Base-by-base conservation (phyloP, 257 asterid species). In the Salvia hispanica region DNA sequence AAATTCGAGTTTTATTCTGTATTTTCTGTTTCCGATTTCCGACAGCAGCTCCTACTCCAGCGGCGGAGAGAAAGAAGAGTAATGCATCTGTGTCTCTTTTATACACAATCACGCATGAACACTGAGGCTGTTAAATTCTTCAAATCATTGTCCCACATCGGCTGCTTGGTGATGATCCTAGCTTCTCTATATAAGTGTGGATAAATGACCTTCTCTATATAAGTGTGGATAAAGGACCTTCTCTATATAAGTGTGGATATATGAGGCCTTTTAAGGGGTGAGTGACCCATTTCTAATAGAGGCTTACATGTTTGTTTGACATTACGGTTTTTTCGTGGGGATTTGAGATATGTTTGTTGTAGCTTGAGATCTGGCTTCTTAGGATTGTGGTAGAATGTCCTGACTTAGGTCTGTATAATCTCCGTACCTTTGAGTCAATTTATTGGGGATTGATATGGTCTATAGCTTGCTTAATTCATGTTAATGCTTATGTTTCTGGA, bases 21-120 rank as follows among this genome's bases (percentile, higher is more conserved):
- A 64, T 55, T 76, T 40, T 62, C 25, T 64, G 72, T 72, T 73
- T 40, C 63, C 48, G 51, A 18, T 59, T 51, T 55, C 94, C 58
- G 95, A 80, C 43, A 84, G 61, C 56, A 83, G 86, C 66, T 67
- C 81, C 31, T 58, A 76, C 67, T 85, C 85, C 28, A 85, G 88
- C 73, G 84, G 56, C 31, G 92, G 68, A 50, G 94, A 83, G 37
- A 79, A 82, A 64, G 93, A 86, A 72, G 96, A 88, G 97, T 91
- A 84, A 46, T 69, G 18, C 69, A 28, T 71, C 74, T 42, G 48
- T 70, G 34, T 58, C 75, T 53, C 69, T 69, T 55, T 62, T 66
- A 13, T 72, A 56, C 60, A n/a, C 68, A 58, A 67, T 43, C 74
- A 66, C 77, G 62, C 69, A 39, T 71, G 73, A 55, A 48, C 51